A percentile compares a stretch with the other conserved stretches of the same genome.
phyloP scores from a whole-genome alignment of 768 basidiomycete genomes.

The Leccinum barrowsii region DNA sequence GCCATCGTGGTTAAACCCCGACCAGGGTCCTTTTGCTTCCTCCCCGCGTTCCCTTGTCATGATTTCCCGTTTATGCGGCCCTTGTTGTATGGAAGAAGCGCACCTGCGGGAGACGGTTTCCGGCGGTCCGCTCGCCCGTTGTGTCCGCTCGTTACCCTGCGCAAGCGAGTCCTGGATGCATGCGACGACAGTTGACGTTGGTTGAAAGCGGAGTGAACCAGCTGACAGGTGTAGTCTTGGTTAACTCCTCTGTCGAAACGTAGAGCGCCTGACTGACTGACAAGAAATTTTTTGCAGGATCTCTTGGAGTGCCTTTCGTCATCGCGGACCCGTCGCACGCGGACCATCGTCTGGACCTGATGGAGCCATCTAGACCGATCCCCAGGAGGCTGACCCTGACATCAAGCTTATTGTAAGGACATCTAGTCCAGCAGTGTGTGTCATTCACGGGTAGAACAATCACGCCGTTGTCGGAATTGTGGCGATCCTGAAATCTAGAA shows the following conservation, averaged over 20 bases:
- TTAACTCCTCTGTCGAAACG: not conserved
- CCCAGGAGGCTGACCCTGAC: not conserved
- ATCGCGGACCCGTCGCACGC: not conserved
- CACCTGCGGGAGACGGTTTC: not conserved
- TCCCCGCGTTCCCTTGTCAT: not conserved
- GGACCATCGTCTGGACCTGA: not conserved
- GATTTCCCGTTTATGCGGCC: not conserved
- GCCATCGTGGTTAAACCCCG: not conserved
- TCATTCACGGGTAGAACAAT: not conserved
- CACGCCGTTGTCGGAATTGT: not conserved
- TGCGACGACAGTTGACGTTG: not conserved
- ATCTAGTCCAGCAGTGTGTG: not conserved
- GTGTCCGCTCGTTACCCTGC: not conserved
- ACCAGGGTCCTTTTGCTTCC: not conserved
- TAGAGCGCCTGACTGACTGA: not conserved
- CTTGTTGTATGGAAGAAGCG: not conserved
- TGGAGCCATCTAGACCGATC: not conserved
- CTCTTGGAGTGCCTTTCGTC: not conserved
- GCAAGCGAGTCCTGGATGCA: not conserved
- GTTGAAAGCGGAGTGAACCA: not conserved
- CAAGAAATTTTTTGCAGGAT: not conserved
- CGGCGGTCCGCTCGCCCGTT: not conserved
- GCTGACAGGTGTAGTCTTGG: constrained; percentile 1
- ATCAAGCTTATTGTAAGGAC: not conserved
- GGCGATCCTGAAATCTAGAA: not conserved